Percentiles rank a stretch among this genome's conserved stretches.
Evolutionary conservation across 2,329 filamentous ascomycete species (phyloP).

Genomic region (Colletotrichum eremochloae): DNA sequence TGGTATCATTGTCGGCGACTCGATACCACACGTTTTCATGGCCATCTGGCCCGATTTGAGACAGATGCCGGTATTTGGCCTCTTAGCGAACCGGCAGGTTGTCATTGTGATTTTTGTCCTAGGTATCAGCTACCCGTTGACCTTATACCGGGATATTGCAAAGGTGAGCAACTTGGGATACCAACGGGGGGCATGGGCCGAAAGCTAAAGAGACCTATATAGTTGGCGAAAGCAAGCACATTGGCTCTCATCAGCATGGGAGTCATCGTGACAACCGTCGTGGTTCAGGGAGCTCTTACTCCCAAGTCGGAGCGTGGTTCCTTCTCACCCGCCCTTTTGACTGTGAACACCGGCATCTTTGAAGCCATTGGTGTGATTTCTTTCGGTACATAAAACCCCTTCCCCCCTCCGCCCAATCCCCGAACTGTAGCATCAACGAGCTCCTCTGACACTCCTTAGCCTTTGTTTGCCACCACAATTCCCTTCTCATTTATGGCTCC

Average conservation of each 20-base stretch:
- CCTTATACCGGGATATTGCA: slow-evolving; percentile 94
- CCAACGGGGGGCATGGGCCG: neutral
- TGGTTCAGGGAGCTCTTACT: slow-evolving; percentile 84
- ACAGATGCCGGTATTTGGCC: slow-evolving; percentile 81
- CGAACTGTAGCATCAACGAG: neutral
- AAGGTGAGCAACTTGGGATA: slow-evolving; percentile 71
- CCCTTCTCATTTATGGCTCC: slow-evolving; percentile 95
- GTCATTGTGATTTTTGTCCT: slow-evolving; percentile 91
- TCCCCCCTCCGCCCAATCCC: neutral
- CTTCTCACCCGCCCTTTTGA: slow-evolving; percentile 77
- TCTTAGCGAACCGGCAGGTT: slow-evolving; percentile 84
- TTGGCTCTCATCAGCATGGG: slow-evolving; percentile 93
- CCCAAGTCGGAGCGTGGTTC: slow-evolving; percentile 79
- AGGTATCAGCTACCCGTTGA: slow-evolving; percentile 89
- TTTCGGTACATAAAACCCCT: slow-evolving; percentile 73
- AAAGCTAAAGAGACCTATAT: slow-evolving; percentile 41
- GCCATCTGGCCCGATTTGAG: slow-evolving; percentile 84
- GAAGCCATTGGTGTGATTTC: slow-evolving; percentile 98
- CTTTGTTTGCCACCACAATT: slow-evolving; percentile 90
- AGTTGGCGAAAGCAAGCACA: slow-evolving; percentile 96
- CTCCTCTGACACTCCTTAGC: slow-evolving; percentile 59
- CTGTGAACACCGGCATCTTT: slow-evolving; percentile 90
- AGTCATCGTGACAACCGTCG: slow-evolving; percentile 88
- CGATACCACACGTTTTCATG: slow-evolving; percentile 89
- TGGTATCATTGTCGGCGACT: slow-evolving; percentile 96